Percentiles rank a stretch among this genome's conserved stretches.
These are phyloP conservation scores for Diutina rugosa DNA, from an alignment of 1,139 yeast species.

Conservation along the genomic window DNA sequence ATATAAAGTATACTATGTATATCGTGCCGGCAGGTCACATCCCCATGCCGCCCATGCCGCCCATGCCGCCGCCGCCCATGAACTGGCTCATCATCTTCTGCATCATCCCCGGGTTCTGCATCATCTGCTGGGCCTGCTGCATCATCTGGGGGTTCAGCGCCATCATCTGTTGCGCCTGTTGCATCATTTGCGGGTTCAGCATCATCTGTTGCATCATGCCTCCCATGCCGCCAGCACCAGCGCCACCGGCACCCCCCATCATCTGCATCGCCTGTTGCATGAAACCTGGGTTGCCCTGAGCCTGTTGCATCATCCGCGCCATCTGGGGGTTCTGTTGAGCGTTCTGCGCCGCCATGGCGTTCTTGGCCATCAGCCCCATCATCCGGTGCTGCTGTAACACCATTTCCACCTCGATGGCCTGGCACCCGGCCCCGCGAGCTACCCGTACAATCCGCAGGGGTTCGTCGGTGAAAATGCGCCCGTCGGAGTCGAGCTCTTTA, in stretches of 20 bases:
- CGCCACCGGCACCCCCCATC: conserved; percentile 28
- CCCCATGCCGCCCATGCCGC: conserved; percentile 16
- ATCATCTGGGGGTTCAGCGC: conserved; percentile 64
- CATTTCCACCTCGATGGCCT: conserved; percentile 89
- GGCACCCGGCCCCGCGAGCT: conserved; percentile 93
- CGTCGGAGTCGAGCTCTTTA: conserved; percentile 84
- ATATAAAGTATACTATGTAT: neutral
- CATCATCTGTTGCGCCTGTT: conserved; percentile 37
- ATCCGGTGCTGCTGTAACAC: conserved; percentile 83
- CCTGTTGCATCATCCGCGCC: conserved; percentile 27
- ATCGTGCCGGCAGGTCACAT: neutral
- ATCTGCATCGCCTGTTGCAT: conserved; percentile 40
- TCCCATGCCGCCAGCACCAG: conserved; percentile 14
- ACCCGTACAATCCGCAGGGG: conserved; percentile 83
- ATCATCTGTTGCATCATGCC: conserved; percentile 37
- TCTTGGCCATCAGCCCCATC: conserved; percentile 83
- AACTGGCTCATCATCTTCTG: conserved; percentile 72
- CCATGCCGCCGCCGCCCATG: conserved; percentile 19
- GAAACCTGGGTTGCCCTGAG: conserved; percentile 39
- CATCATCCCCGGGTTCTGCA: conserved; percentile 47
- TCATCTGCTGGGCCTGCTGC: conserved; percentile 42
- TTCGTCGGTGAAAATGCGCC: conserved; percentile 63
- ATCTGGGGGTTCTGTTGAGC: conserved; percentile 8
- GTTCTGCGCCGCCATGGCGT: conserved; percentile 14
- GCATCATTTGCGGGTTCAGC: conserved; percentile 22